These are phyloP conservation scores for Aquilaria agallochum DNA, from an alignment of 441 rosid species.

Conservation along the genomic window DNA sequence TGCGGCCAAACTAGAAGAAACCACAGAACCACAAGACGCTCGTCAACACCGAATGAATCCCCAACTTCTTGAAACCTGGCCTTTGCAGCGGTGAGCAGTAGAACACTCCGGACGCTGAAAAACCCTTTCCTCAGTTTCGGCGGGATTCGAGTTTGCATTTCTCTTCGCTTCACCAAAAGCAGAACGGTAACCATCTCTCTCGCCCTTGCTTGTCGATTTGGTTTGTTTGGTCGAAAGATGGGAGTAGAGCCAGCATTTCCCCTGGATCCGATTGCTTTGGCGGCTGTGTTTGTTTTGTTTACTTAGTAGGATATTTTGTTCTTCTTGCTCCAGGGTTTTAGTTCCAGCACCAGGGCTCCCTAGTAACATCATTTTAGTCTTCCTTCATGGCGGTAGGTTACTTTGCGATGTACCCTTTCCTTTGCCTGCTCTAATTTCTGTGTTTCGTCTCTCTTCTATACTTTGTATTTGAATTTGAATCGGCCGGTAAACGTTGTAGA, in stretches of 20 bases:
- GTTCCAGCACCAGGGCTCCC: constrained; percentile 9
- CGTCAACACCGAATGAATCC: constrained; percentile 1
- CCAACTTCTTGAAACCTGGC: no score
- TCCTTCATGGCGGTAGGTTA: constrained; percentile 38
- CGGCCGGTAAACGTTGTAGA: constrained; percentile 29
- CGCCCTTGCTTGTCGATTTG: not conserved
- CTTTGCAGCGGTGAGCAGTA: not conserved
- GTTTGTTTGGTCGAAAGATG: constrained; percentile 1
- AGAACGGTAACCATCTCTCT: constrained; percentile 9
- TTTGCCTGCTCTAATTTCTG: not conserved
- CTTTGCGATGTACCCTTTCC: not conserved
- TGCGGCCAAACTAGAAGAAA: not conserved
- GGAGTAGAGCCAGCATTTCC: not conserved
- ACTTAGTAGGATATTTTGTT: not conserved
- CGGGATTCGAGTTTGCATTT: constrained; percentile 19
- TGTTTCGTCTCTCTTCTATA: not conserved
- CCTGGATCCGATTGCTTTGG: not conserved
- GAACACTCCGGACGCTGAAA: not conserved
- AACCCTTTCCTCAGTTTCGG: constrained; percentile 13
- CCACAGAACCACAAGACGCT: not conserved
- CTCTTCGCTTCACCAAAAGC: constrained; percentile 3
- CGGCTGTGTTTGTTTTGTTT: not conserved
- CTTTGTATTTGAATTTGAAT: not conserved
- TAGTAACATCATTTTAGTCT: constrained; percentile 3
- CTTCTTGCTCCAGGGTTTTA: constrained; percentile 20